Percentiles rank a stretch among this genome's conserved stretches.
Evolutionary conservation across 495 filamentous ascomycete genomes (phyloP).

Genomic region (Ascobolus immersus): DNA sequence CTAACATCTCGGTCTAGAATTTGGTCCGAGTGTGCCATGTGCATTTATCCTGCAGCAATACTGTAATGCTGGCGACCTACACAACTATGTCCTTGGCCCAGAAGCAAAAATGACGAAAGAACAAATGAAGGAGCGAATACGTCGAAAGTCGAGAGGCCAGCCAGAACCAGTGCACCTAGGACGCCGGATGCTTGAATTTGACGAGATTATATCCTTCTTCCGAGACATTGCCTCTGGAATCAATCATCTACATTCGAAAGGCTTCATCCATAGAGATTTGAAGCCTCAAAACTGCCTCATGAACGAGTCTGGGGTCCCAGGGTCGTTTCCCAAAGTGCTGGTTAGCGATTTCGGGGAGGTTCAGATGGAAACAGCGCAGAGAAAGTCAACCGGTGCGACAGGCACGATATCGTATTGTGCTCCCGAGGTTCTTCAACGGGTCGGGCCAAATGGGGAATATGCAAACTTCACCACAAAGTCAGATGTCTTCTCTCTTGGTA

Average conservation of each 20-base stretch:
- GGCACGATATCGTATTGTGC: conserved; percentile 96
- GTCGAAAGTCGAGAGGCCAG: conserved; percentile 47
- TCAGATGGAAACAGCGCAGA: conserved; percentile 48
- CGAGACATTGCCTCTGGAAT: conserved; percentile 82
- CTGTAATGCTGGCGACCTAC: conserved; percentile 82
- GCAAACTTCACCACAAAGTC: conserved; percentile 91
- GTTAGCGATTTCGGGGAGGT: conserved; percentile 97
- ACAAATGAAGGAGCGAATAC: conserved; percentile 61
- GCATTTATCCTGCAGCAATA: conserved; percentile 95
- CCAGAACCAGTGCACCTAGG: conserved; percentile 23
- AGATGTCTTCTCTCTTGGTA: conserved; percentile 85
- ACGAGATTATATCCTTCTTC: conserved; percentile 92
- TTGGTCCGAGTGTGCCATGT: conserved; percentile 78
- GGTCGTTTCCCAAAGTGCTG: conserved; percentile 38
- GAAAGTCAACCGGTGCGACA: conserved; percentile 75
- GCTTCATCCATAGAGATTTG: conserved; percentile 86
- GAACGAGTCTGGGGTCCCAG: conserved; percentile 14
- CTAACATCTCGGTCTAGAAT: conserved; percentile 20
- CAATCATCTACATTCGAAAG: conserved; percentile 70
- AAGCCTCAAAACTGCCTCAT: conserved; percentile 94
- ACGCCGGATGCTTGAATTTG: conserved; percentile 47
- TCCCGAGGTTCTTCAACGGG: conserved; percentile 60
- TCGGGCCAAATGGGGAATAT: conserved; percentile 30
- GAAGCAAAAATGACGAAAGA: conserved; percentile 41
- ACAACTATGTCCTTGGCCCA: conserved; percentile 57